Base-by-base conservation (phyloP, 495 filamentous ascomycete genomes). In the Hypoxylon fuscum region DNA sequence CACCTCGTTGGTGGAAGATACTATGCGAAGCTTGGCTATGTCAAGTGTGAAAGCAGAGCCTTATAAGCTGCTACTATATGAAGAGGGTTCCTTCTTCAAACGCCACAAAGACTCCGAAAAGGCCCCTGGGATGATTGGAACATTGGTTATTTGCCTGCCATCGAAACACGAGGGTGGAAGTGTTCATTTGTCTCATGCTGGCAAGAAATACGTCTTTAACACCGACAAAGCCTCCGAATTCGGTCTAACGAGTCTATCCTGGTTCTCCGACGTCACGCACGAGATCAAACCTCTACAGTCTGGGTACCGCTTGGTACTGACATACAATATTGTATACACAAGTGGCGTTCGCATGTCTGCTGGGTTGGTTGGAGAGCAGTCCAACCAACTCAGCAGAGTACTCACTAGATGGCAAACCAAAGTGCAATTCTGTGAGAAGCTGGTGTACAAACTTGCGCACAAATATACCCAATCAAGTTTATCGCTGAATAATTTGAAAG, bases 21-120 rank as follows among this genome's bases (percentile, higher is more conserved):
- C 0, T 73, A 78, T 37, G 80, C 80, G 46, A 77, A 77, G 23
- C 58, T 73, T 25, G 77, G 84, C 55, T 70, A 76, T 63, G 80
- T 84, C 65, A 68, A 74, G 0, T 76, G 83, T 55, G 81, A 85
- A 47, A 71, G 60, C 5, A 70, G 73, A 81, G 82, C 78, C 79
- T 81, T 66, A 80, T 66, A 15, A 85, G 81, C 42, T 85, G 34
- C 64, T 85, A 5, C 58, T 86, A 3, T 85, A 86, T 57, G 82
- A 83, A 51, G 59, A 80, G 48, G 83, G 79, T 0, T 78, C 81
- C 0, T 75, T 81, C 35, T 84, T 83, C 59, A 78, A 81, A 32
- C 64, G 70, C 7, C 81, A 85, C 56, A 74, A 75, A 57, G 82
- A 86, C 64, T 76, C 77, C 0, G 82, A 85, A 51, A 85, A 85